These are phyloP conservation scores for Podaxis sp. DNA, from an alignment of 768 basidiomycete species.

Conservation along the genomic window DNA sequence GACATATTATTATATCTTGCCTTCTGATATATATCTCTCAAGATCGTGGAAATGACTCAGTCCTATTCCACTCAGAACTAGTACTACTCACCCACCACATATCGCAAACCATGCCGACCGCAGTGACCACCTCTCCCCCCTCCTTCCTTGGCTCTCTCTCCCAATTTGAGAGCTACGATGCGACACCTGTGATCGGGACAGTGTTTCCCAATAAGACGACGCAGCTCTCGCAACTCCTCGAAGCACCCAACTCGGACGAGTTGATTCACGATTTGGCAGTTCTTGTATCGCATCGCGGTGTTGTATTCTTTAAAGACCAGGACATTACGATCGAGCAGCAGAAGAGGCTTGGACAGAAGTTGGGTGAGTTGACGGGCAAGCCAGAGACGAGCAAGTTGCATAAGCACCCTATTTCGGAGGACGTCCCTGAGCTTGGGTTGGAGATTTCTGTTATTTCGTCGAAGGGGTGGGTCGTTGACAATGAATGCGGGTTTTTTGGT, in stretches of 20 bases:
- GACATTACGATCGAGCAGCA: slow-evolving; percentile 49
- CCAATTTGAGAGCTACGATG: slow-evolving; percentile 32
- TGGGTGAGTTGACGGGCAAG: slow-evolving; percentile 50
- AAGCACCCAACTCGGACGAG: slow-evolving; percentile 44
- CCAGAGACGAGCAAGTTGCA: slow-evolving; percentile 49
- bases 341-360: slow-evolving; percentile 42
- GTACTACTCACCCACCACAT: too few species aligned
- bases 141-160: slow-evolving; percentile 36
- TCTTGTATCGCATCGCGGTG: slow-evolving; percentile 54
- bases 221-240: slow-evolving; percentile 46
- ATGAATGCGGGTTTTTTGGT: background rate
- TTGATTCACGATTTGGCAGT: slow-evolving; percentile 53
- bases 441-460: slow-evolving; percentile 55
- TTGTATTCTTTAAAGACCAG: slow-evolving; percentile 63
- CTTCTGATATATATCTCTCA: background rate
- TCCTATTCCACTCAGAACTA: too few species aligned
- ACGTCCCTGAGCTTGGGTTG: slow-evolving; percentile 45
- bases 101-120: background rate
- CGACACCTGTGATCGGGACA: slow-evolving; percentile 59
- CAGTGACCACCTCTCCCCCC: background rate
- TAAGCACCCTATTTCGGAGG: slow-evolving; percentile 53
- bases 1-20: too few species aligned
- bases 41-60: background rate
- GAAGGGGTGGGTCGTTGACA: slow-evolving; percentile 27
- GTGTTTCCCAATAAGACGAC: slow-evolving; percentile 41